Base-by-base conservation (phyloP, 345 rosid species). In the Gossypium anomalum region DNA sequence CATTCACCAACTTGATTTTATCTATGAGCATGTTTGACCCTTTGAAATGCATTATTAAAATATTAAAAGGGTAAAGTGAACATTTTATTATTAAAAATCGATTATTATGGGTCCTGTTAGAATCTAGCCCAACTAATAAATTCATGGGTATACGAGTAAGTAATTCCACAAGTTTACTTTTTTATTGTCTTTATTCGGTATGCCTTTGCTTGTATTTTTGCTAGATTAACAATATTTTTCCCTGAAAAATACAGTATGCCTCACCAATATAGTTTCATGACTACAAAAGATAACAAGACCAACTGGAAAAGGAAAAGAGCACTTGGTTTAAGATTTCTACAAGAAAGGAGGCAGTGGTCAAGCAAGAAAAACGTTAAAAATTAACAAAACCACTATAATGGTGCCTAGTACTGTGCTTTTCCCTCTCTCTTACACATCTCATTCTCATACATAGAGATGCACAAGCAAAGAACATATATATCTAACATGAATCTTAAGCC, bases 391-490 rank as follows among this genome's bases (percentile, higher is more conserved):
- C 56, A 43, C 48, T 15, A 23, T 57, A 43, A 59, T 19, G 56
- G n/a, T 7, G 27, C 51, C 62, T n/a, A 47, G 25, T 34, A 5
- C 41, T 34, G 41, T 34, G 41, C 5, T 34, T 34, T 14, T 52
- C 34, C 56, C 57, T 16, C 45, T 70, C 10, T 70, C 61, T 3
- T 25, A 67, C 27, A n/a, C 17, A 67, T n/a, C 66, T 29, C 45
- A 61, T 29, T 61, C 63, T 55, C 48, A 38, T 19, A 19, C 29
- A 55, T 71, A 55, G n/a, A 71, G 48, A 49, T 34, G 69, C 60
- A 49, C 48, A 73, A 7, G 60, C 69, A 11, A 51, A 61, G 59
- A 49, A 48, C 19, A 12, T 4, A 47, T 29, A 34, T 56, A 48
- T 43, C 11, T 5, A 56, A 29, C n/a, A 12, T 7, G 9, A 51